Evolutionary conservation across 768 basidiomycete genomes (phyloP).

Genomic region (Amanita brunnescens): DNA sequence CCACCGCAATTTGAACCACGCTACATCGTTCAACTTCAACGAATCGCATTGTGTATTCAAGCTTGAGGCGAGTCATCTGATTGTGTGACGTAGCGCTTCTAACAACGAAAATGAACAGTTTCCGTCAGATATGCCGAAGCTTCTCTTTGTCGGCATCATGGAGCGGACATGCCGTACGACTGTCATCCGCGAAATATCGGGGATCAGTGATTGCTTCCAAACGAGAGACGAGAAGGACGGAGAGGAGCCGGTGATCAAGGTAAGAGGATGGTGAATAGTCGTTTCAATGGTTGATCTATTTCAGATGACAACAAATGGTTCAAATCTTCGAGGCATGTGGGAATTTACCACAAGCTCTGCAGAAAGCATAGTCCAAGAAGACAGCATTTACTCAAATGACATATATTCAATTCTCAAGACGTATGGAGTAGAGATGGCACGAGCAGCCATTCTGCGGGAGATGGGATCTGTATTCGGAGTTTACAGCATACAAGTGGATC

Average conservation of each 20-base stretch:
- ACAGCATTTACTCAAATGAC: slow-evolving; percentile 89
- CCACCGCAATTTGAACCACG: slow-evolving; percentile 48
- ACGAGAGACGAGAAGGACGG: slow-evolving; percentile 53
- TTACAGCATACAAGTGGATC: slow-evolving; percentile 94
- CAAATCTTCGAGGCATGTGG: slow-evolving; percentile 90
- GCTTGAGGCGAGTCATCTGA: slow-evolving; percentile 57
- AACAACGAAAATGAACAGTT: slow-evolving; percentile 47
- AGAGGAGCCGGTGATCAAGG: slow-evolving; percentile 39
- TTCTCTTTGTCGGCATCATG: slow-evolving; percentile 88
- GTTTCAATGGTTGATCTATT: not conserved
- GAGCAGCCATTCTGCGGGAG: slow-evolving; percentile 83
- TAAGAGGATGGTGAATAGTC: slow-evolving; percentile 14
- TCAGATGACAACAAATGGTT: slow-evolving; percentile 84
- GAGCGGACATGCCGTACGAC: slow-evolving; percentile 81
- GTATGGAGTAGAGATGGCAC: slow-evolving; percentile 96
- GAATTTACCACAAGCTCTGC: slow-evolving; percentile 45
- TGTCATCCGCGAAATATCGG: slow-evolving; percentile 82
- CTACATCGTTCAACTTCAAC: slow-evolving; percentile 67
- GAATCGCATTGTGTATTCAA: slow-evolving; percentile 64
- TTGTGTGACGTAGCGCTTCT: not conserved
- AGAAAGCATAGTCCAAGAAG: slow-evolving; percentile 60
- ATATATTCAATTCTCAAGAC: slow-evolving; percentile 85
- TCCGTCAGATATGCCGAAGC: slow-evolving; percentile 79
- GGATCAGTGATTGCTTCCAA: slow-evolving; percentile 83
- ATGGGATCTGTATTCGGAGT: slow-evolving; percentile 88